Percentiles rank a stretch among this genome's conserved stretches.
phyloP scores from a whole-genome alignment of 176 grass and related monocot genomes.

The Eleusine indica region DNA sequence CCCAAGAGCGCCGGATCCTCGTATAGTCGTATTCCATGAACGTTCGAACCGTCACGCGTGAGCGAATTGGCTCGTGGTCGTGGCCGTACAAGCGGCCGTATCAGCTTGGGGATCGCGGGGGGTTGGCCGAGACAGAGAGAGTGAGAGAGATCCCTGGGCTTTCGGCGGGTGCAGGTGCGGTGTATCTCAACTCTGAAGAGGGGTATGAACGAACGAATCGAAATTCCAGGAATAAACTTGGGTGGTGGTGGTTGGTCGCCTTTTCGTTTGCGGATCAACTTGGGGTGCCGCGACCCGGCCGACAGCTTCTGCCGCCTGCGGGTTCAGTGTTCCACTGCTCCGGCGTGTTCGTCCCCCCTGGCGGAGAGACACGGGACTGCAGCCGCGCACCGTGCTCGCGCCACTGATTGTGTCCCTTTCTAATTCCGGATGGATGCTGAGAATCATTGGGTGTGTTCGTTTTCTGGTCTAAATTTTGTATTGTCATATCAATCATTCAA shows the following conservation, averaged over 20 bases:
- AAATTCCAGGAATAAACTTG: background rate
- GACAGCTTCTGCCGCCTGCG: slow-evolving; percentile 18
- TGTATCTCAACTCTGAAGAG: slow-evolving; percentile 2
- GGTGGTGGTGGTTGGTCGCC: slow-evolving; percentile 33
- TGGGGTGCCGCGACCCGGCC: slow-evolving; percentile 18
- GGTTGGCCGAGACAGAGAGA: background rate
- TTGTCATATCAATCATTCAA: too few relatives aligned
- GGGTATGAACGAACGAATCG: background rate
- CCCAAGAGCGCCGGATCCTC: background rate
- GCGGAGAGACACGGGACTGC: too few relatives aligned
- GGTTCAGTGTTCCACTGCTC: slow-evolving; percentile 24
- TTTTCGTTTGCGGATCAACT: background rate
- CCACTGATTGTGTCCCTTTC: background rate
- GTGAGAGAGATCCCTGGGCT: slow-evolving; percentile 3
- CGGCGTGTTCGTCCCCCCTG: background rate
- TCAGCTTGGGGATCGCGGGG: background rate
- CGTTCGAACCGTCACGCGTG: background rate
- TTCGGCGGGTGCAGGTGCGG: slow-evolving; percentile 27
- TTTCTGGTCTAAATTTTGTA: too few relatives aligned
- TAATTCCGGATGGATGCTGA: background rate
- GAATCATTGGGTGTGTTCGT: background rate
- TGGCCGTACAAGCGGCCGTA: background rate
- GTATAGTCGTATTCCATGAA: slow-evolving; percentile 26
- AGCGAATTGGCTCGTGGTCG: background rate
- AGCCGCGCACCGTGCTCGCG: background rate